Evolutionary conservation across 1,139 yeast species (phyloP).

Genomic region (Geotrichum klebahnii): DNA sequence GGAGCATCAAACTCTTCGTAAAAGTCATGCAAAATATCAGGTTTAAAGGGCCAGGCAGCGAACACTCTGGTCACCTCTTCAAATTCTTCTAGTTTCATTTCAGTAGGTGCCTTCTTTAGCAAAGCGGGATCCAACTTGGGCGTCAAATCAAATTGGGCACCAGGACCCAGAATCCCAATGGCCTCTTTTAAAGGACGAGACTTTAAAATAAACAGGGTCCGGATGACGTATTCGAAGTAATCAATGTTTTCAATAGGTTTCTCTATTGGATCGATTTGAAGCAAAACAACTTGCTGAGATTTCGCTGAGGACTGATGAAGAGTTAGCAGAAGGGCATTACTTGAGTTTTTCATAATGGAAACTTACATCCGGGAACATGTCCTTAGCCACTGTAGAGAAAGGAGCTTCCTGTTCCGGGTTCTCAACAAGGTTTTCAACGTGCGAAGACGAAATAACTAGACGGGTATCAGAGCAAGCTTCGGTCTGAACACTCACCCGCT

Average conservation of each 20-base stretch:
- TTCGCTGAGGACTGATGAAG: constrained; percentile 9
- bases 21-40: constrained; percentile 48
- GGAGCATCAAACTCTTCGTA: constrained; percentile 33
- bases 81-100: constrained; percentile 55
- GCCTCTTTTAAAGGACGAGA: constrained; percentile 49
- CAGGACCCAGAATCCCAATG: constrained; percentile 66
- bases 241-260: constrained; percentile 43
- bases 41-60: constrained; percentile 83
- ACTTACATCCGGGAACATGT: constrained; percentile 14
- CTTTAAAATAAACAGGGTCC: constrained; percentile 56
- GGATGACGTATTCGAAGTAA: constrained; percentile 63
- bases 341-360: neutral
- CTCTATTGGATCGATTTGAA: constrained; percentile 32
- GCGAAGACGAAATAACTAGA: constrained; percentile 43
- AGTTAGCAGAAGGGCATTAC: neutral
- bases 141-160: constrained; percentile 62
- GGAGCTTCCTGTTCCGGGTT: neutral
- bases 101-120: constrained; percentile 47
- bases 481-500: constrained; percentile 56
- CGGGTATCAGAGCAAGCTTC: constrained; percentile 57
- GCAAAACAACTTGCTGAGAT: constrained; percentile 25
- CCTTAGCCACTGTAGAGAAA: neutral
- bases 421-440: constrained; percentile 10
- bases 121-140: constrained; percentile 42
- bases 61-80: constrained; percentile 50